Evolutionary conservation across 1,139 yeast genomes (phyloP).

Genomic region (Kurtzmaniella natalensis): DNA sequence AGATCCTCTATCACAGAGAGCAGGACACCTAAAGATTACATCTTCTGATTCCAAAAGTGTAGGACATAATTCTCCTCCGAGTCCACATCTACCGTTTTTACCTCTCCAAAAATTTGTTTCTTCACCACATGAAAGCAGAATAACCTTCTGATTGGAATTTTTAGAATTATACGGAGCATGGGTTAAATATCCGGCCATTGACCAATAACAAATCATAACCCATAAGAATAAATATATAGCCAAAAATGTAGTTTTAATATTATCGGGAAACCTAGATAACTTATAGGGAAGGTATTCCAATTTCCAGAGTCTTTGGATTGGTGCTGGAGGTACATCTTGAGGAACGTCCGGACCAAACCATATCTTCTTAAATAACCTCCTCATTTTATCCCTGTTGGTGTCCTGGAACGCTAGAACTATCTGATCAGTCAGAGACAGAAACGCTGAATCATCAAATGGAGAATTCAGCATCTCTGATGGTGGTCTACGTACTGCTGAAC

Average conservation of each 20-base stretch:
- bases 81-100: conserved; percentile 71
- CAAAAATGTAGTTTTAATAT: conserved; percentile 26
- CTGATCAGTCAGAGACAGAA: too few relatives aligned
- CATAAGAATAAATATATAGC: conserved; percentile 34
- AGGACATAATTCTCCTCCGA: conserved; percentile 61
- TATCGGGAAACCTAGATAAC: conserved; percentile 26
- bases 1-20: conserved; percentile 75
- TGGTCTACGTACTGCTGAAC: too few relatives aligned
- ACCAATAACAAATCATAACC: conserved; percentile 24
- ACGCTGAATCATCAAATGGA: too few relatives aligned
- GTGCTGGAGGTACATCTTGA: conserved; percentile 44
- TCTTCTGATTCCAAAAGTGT: conserved; percentile 35
- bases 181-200: conserved; percentile 37
- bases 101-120: conserved; percentile 59
- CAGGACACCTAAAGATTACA: conserved; percentile 75
- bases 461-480: too few relatives aligned
- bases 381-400: too few relatives aligned
- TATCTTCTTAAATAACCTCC: conserved; percentile 9
- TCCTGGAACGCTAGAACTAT: too few relatives aligned
- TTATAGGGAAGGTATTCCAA: conserved; percentile 44
- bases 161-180: conserved; percentile 20
- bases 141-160: conserved; percentile 4
- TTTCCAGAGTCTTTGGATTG: conserved; percentile 18
- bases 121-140: conserved; percentile 16
- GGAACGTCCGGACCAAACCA: conserved; percentile 55